Conservation (phyloP, 2,329 filamentous ascomycete genomes). For the Colletotrichum echinochloae region DNA sequence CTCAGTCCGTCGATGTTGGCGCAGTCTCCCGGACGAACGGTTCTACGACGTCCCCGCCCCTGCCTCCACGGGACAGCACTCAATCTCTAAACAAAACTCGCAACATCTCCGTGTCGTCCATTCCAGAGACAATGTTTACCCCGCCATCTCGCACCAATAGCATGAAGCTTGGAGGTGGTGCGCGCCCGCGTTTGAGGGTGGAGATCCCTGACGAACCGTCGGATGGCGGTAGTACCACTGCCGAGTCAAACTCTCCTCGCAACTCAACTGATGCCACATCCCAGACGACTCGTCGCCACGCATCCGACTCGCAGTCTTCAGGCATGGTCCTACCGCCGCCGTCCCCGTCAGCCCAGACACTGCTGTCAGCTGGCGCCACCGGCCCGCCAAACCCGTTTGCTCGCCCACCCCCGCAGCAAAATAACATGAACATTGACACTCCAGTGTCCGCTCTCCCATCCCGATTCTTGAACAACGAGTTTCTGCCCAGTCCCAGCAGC, state of each 20-base stretch:
- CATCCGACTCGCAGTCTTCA: constrained; percentile 67
- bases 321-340: constrained; percentile 87
- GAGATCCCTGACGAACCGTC: constrained; percentile 95
- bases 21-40: constrained; percentile 63
- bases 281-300: constrained; percentile 61
- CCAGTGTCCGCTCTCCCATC: constrained; percentile 95
- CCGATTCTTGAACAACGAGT: constrained; percentile 87
- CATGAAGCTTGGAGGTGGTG: constrained; percentile 72
- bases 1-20: constrained; percentile 74
- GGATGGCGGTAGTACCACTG: constrained; percentile 79
- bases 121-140: constrained; percentile 73
- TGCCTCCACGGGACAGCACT: constrained; percentile 62
- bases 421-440: constrained; percentile 66
- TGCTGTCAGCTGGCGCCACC: constrained; percentile 90
- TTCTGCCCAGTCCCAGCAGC: constrained; percentile 89
- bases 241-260: constrained; percentile 74
- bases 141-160: constrained; percentile 86
- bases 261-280: constrained; percentile 70
- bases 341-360: constrained; percentile 86
- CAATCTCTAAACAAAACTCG: constrained; percentile 61
- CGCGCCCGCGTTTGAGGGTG: constrained; percentile 87
- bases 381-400: constrained; percentile 97
- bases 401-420: constrained; percentile 80
- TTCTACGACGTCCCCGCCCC: constrained; percentile 67
- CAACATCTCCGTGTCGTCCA: constrained; percentile 68